phyloP scores from a whole-genome alignment of 2,329 filamentous ascomycete genomes.

The Alternaria solani region DNA sequence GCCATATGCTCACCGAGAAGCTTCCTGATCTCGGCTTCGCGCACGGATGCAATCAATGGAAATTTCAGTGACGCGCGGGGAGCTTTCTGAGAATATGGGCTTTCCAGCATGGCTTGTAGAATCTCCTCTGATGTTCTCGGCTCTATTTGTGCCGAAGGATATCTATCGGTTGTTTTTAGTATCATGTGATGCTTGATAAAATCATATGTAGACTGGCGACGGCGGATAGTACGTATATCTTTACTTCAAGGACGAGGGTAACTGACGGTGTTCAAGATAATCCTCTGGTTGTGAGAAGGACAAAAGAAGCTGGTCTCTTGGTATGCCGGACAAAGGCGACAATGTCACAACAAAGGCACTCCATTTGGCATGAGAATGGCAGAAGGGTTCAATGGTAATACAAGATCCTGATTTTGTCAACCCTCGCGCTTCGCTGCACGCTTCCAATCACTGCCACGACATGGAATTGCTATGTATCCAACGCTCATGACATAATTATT shows the following conservation, averaged over 20 bases:
- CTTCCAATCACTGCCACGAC: not conserved
- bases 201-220: not conserved
- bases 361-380: not conserved
- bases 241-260: accelerated
- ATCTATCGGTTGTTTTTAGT: not conserved
- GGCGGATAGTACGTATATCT: not conserved
- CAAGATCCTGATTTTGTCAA: not conserved
- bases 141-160: not conserved
- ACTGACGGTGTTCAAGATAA: not conserved
- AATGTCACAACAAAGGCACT: not conserved
- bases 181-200: not conserved
- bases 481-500: too few relatives aligned
- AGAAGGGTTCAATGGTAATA: too few relatives aligned
- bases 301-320: not conserved
- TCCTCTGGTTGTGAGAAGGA: too few relatives aligned
- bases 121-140: not conserved
- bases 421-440: not conserved
- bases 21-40: not conserved
- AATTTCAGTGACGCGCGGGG: too few relatives aligned
- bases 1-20: not conserved
- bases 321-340: not conserved
- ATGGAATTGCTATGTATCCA: too few relatives aligned
- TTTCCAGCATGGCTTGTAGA: not conserved
- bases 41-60: not conserved
- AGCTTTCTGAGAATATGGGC: not conserved